phyloP scores from a whole-genome alignment of 2,329 filamentous ascomycete genomes.

The Fusarium floridanum region DNA sequence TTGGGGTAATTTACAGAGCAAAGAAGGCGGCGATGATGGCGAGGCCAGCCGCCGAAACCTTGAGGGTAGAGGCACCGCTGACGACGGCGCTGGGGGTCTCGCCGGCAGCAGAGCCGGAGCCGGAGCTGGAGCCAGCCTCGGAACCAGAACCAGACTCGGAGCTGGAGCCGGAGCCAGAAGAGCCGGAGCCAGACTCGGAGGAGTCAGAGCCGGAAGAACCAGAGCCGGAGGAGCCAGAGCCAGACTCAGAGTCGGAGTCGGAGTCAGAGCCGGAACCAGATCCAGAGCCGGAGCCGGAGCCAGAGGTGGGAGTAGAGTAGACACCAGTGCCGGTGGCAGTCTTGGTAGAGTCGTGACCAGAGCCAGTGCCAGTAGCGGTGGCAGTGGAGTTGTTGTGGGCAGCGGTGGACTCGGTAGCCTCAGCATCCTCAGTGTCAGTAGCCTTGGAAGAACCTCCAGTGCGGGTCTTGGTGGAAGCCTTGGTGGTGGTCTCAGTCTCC shows the following conservation, averaged over 20 bases:
- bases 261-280: constrained; percentile 9
- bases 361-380: constrained; percentile 62
- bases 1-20: constrained; percentile 43
- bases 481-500: constrained; percentile 39
- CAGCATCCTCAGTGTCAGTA: constrained; percentile 5
- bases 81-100: constrained; percentile 32
- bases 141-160: constrained; percentile 28
- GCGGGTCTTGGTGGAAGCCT: constrained; percentile 37
- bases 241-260: constrained; percentile 23
- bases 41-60: constrained; percentile 35
- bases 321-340: constrained; percentile 32
- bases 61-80: constrained; percentile 35
- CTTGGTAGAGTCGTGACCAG: constrained; percentile 53
- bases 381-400: constrained; percentile 65
- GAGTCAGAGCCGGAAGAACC: constrained; percentile 31
- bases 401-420: constrained; percentile 54
- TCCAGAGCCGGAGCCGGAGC: constrained; percentile 16
- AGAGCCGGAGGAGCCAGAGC: constrained; percentile 18
- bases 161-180: constrained; percentile 28
- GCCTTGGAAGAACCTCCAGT: constrained; percentile 18
- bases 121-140: constrained; percentile 20
- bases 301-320: constrained; percentile 24
- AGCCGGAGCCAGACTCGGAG: constrained; percentile 12
- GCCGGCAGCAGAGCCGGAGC: constrained; percentile 14
- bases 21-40: constrained; percentile 38